A percentile compares a stretch with the other conserved stretches of the same genome.
These are phyloP conservation scores for Cavenderia fasciculata DNA, from an alignment of 78 protist genomes.

Conservation along the genomic window DNA sequence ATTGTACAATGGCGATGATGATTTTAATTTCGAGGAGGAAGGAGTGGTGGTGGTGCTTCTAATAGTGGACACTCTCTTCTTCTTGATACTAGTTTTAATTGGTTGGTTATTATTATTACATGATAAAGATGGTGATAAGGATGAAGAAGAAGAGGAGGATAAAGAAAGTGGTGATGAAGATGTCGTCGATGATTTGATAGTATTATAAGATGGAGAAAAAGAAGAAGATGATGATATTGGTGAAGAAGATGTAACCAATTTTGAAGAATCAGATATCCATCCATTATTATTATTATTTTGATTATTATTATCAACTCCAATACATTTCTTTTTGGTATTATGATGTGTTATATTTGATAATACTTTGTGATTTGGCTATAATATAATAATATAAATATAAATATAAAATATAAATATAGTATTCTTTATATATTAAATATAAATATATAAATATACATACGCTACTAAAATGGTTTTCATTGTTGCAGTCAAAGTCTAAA, in stretches of 20 bases:
- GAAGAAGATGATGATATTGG: not conserved
- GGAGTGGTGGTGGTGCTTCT: not conserved
- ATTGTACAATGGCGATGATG: not conserved
- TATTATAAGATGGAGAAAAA: not conserved
- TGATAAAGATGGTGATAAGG: not conserved
- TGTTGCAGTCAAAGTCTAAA: constrained; percentile 12
- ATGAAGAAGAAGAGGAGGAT: not conserved
- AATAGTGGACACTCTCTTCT: not conserved
- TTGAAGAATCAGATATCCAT: constrained; percentile 8
- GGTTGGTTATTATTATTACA: not conserved
- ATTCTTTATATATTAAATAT: no score
- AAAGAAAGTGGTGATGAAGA: not conserved
- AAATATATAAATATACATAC: not conserved
- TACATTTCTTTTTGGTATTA: not conserved
- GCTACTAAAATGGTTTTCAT: not conserved
- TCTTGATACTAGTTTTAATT: not conserved
- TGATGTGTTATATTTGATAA: not conserved
- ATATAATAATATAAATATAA: not conserved
- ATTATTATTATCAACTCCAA: not conserved
- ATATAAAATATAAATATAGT: not conserved
- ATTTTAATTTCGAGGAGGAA: not conserved
- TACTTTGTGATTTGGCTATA: not conserved
- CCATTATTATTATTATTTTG: not conserved
- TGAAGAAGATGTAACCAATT: not conserved
- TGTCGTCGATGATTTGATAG: not conserved